Percentiles rank a stretch among this genome's conserved stretches.
Conservation (phyloP, 495 filamentous ascomycete species). For the Lasiosphaeria hispida region DNA sequence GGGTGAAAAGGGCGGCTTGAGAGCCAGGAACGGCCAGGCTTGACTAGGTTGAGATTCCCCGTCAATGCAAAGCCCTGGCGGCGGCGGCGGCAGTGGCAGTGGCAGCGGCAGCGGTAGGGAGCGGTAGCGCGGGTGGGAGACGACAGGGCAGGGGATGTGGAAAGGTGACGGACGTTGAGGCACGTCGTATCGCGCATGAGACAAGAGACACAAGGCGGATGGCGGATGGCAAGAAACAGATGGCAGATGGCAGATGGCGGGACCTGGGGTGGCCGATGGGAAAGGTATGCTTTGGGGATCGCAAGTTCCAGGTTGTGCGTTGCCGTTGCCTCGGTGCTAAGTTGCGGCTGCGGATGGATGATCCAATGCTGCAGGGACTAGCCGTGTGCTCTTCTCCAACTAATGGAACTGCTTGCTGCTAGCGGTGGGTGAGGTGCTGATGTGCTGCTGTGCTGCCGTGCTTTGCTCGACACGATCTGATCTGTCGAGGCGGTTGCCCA, state of each 20-base stretch:
- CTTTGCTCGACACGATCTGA: not conserved
- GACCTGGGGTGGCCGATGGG: not conserved
- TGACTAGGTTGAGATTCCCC: conserved; percentile 15
- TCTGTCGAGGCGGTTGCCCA: not conserved
- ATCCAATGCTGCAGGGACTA: too few relatives aligned
- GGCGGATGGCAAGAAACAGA: not conserved
- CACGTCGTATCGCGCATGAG: too few relatives aligned
- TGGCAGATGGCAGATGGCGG: conserved; percentile 12
- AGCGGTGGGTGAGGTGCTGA: not conserved
- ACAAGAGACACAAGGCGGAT: too few relatives aligned
- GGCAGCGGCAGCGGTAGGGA: conserved; percentile 15
- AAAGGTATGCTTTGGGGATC: too few relatives aligned
- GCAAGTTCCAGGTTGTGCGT: too few relatives aligned
- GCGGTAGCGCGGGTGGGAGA: conserved; percentile 19
- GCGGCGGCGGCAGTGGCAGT: conserved; percentile 16
- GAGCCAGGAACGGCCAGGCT: conserved; percentile 13
- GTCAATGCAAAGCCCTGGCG: conserved; percentile 18
- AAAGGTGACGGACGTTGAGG: not conserved
- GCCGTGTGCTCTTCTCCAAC: too few relatives aligned
- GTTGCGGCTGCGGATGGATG: too few relatives aligned
- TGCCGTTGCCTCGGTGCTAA: too few relatives aligned
- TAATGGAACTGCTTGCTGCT: not conserved
- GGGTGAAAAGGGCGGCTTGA: conserved; percentile 22
- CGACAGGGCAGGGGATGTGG: conserved; percentile 8
- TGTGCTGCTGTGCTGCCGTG: not conserved